Evolutionary conservation across 2,329 filamentous ascomycete genomes (phyloP), one percentile per base, ranked within the genome.

Genomic region (Graphilbum ipis-grandicollis): DNA sequence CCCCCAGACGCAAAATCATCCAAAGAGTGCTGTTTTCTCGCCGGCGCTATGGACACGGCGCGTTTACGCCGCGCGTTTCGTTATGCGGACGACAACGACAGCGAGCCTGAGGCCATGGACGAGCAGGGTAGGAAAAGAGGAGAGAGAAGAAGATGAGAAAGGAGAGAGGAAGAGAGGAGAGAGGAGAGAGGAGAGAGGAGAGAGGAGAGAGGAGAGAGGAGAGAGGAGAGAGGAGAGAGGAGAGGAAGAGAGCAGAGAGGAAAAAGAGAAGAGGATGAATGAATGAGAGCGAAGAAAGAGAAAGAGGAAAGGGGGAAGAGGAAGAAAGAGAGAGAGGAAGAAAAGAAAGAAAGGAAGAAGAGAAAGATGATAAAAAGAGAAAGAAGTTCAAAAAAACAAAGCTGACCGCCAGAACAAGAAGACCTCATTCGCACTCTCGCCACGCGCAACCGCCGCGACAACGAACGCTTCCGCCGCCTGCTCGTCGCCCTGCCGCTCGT

Each of bases 51-150:
- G 44, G 42, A 40, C 31, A 48, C 60, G 30, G 61, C 79, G 36
- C 75, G 80, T 43, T 61, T 90, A 32, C 76, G 85, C 49, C 78
- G 70, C 48, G 78, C 80, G 9, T 90, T 92, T 57, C 71, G 68
- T 42, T 90, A 88, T 57, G 79, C 79, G 5, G 56, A 61, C 39
- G 73, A 79, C 48, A 64, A 65, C 43, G 63, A 68, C 39, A 63
- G 67, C 52, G 56, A 63, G 22, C 66, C 69, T 12, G 67, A 75
- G 45, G 69, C 74, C 38, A 62, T 90, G 41, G 83, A 90, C 52
- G 80, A 86, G 56, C 68, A 86, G 66, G 78, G 44, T 31, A 5
- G 10, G 21, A 23, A 10, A 23, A 6, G 21, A 23, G 10, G 21
- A 10, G 21, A 23, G 21, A 23, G 21, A 10, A 23, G 5, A 23